These are phyloP conservation scores for Candida patagonica DNA, from an alignment of 805 yeast species.

Conservation along the genomic window DNA sequence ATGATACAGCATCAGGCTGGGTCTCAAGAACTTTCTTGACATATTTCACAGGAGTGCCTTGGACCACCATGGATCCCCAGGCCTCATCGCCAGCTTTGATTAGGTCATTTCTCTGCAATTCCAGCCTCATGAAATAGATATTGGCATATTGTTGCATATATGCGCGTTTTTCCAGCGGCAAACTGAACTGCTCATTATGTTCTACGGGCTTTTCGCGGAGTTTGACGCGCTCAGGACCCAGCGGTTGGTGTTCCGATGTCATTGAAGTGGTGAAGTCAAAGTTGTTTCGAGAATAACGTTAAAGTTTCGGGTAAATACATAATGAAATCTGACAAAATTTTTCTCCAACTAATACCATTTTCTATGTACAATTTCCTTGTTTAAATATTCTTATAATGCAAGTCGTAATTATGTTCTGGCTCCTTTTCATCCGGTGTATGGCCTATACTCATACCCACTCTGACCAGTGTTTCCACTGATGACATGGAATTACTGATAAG, in stretches of 20 bases:
- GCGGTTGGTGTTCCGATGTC: no score
- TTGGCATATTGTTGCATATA: conserved; percentile 51
- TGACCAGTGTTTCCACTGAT: conserved; percentile 70
- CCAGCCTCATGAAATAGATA: conserved; percentile 46
- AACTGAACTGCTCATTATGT: conserved; percentile 5
- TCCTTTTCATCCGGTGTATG: conserved; percentile 40
- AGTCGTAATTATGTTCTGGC: conserved; percentile 2
- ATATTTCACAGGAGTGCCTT: conserved; percentile 33
- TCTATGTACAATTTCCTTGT: no score
- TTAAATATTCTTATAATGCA: conserved; percentile 2
- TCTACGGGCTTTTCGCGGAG: conserved; percentile 2
- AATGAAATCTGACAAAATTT: no score
- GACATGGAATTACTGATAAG: conserved; percentile 55
- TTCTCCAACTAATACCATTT: no score
- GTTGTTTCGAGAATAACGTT: no score
- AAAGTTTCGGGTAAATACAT: no score
- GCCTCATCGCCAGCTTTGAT: conserved; percentile 37
- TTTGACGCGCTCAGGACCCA: no score
- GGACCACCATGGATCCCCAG: conserved; percentile 47
- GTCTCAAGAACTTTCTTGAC: conserved; percentile 54
- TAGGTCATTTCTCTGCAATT: conserved; percentile 38
- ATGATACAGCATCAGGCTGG: conserved; percentile 49
- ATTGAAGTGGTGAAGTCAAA: no score
- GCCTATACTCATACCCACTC: conserved; percentile 90
- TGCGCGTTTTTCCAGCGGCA: conserved; percentile 28